Evolutionary conservation across 2,329 filamentous ascomycete genomes (phyloP), one percentile per base, ranked within the genome.

Genomic region (Amesomyces nigricolor): DNA sequence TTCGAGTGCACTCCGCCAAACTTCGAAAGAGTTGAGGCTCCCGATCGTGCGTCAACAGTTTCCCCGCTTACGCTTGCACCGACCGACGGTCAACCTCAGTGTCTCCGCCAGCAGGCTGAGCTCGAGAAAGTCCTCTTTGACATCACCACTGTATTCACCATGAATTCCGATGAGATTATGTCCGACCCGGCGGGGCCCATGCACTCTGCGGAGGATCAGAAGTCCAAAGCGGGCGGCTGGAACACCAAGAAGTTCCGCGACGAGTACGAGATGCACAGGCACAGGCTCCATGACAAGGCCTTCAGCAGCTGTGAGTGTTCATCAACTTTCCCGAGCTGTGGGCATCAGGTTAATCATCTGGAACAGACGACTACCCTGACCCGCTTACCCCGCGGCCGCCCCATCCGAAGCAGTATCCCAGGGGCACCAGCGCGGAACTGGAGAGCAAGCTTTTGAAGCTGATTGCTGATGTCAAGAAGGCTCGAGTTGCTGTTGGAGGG

Each of bases 281-380:
- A 67, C 2, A 72, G 65, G 17, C 69, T 81, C 0, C 55, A 67
- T 1, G 77, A 81, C 58, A 70, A 71, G 43, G 69, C 71, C 9
- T 80, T 80, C 62, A 75, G 72, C 52, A 71, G 73, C 5, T 68
- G 78, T 79, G 65, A 61, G 73, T 58, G 3, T 17, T 61, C 4
- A 22, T 44, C 19, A 3, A 60, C 14, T 19, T 8, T 22, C 11
- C 10, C 37, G 14, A n/a, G 11, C 48, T 4, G 11, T 42, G 13
- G 22, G 4, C 22, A 26, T 26, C 22, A 26, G 22, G 4, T 5
- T 26, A 26, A 26, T 5, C 2, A 26, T 26, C 4, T 26, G 22
- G 13, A 13, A 19, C 46, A 70, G 69, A 65, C 51, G 70, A 75
- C 38, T 78, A 75, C 50, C 71, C 72, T 7, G 77, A 81, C 56